Base-by-base conservation (phyloP, 1,284 basidiomycete genomes). In the Fomes fomentarius region DNA sequence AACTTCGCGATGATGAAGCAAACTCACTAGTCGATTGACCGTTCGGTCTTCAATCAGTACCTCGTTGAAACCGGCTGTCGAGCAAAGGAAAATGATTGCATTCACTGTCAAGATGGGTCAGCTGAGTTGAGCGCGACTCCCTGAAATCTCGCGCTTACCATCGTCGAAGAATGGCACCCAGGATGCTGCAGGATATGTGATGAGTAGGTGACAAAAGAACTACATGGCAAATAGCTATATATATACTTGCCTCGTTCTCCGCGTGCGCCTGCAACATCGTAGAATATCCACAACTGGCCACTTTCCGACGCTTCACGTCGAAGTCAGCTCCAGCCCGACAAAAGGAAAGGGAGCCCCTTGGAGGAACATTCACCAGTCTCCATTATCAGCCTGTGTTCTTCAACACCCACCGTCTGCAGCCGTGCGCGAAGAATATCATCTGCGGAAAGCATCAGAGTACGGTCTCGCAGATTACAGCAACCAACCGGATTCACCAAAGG, bases 161-260 rank as follows among this genome's bases (percentile, higher is more conserved):
- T 85, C 81, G 52, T 87, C 83, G 57, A 87, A 85, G 64, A 78
- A 87, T 30, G 84, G 82, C 2, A 81, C 81, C 84, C 84, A 87
- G 3, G 79, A 77, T 48, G 81, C 83, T 84, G 50, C 1, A 28
- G 24, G 47, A 24, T 19, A 22, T 10, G 7, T 22, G 11, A 37
- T 12, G 34, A 4, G n/a, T n/a, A n/a, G n/a, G n/a, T n/a, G n/a
- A n/a, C n/a, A n/a, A n/a, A n/a, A 24, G 1, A 21, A 21, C 17
- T 6, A 22, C 22, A n/a, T 1, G 26, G 25, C 10, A 11, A 19
- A 38, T n/a, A 37, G 12, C 12, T 17, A n/a, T 35, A 2, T 17
- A 8, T 15, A 26, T 21, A 63, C 72, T 51, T 47, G 81, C 82
- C 80, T 70, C 83, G 69, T 61, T 84, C 82, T 52, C 73, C 74